phyloP scores from a whole-genome alignment of 768 basidiomycete species.

The Asterophora parasitica region DNA sequence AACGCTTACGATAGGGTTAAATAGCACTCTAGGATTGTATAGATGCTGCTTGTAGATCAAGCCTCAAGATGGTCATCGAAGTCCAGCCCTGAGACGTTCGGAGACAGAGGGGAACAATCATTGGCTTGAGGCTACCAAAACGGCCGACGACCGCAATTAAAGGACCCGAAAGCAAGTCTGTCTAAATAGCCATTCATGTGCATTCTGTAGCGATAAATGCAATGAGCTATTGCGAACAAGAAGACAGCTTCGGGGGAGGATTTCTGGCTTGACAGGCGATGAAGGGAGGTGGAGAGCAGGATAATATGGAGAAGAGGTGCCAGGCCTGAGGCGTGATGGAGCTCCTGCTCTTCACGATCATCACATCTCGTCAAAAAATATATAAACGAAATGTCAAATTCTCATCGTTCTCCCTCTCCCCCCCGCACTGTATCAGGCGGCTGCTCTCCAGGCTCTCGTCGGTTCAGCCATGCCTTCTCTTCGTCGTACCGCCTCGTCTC shows the following conservation, averaged over 20 bases:
- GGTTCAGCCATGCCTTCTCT: constrained; percentile 59
- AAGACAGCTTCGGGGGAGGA: constrained; percentile 16
- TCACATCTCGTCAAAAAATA: constrained; percentile 30
- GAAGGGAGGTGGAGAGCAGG: constrained; percentile 18
- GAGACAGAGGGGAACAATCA: constrained; percentile 11
- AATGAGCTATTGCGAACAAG: constrained; percentile 6
- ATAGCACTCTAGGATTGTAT: constrained; percentile 9
- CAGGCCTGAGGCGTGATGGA: constrained; percentile 18
- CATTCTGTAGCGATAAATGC: constrained; percentile 16
- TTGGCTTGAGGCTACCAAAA: constrained; percentile 19
- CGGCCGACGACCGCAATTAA: no score
- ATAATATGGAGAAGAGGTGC: constrained; percentile 10
- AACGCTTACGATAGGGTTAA: background rate
- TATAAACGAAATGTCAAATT: constrained; percentile 35
- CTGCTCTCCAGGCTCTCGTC: constrained; percentile 29
- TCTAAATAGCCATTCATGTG: no score
- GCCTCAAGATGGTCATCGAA: constrained; percentile 28
- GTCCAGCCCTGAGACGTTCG: constrained; percentile 4
- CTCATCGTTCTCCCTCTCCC: constrained; percentile 31
- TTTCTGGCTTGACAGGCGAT: constrained; percentile 18
- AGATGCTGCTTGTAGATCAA: constrained; percentile 25
- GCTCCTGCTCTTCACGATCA: constrained; percentile 20
- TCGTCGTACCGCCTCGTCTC: constrained; percentile 70
- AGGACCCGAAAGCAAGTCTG: no score
- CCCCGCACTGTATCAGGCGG: constrained; percentile 49